phyloP scores from a whole-genome alignment of 2,329 filamentous ascomycete genomes.

The Claviceps capensis region DNA sequence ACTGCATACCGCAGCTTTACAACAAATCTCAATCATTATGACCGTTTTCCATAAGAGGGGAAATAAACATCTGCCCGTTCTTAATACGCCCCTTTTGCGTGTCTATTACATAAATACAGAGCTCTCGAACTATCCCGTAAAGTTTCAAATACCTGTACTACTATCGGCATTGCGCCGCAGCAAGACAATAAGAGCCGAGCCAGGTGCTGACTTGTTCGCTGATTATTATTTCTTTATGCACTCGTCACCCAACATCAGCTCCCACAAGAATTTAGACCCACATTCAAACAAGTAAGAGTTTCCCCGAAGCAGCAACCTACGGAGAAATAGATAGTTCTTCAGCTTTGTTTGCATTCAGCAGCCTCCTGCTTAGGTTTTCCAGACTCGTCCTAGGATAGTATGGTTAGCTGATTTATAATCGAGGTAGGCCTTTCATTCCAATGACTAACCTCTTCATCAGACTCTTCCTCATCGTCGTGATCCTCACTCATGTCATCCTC shows the following conservation, averaged over 20 bases:
- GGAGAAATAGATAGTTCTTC: conserved; percentile 12
- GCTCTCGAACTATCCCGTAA: conserved; percentile 1
- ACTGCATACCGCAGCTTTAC: no score
- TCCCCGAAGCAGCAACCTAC: background rate
- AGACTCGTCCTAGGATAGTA: conserved; percentile 53
- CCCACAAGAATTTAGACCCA: background rate
- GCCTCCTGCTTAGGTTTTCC: conserved; percentile 89
- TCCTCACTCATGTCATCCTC: conserved; percentile 77
- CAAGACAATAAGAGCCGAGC: background rate
- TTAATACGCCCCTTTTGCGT: conserved; percentile 5
- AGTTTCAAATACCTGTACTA: background rate
- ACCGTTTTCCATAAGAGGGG: background rate
- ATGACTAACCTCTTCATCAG: conserved; percentile 57
- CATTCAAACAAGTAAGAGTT: conserved; percentile 1
- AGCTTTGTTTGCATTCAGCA: conserved; percentile 94
- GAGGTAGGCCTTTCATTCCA: background rate
- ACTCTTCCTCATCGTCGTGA: conserved; percentile 69
- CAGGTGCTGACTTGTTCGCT: conserved; percentile 1
- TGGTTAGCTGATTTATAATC: conserved; percentile 8
- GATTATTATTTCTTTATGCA: conserved; percentile 2
- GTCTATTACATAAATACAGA: conserved; percentile 8
- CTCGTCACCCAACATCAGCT: background rate
- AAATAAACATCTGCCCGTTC: conserved; percentile 1
- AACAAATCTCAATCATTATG: no score
- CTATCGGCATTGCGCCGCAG: background rate